phyloP scores from a whole-genome alignment of 495 filamentous ascomycete genomes.

The Cercophora newfieldiana region DNA sequence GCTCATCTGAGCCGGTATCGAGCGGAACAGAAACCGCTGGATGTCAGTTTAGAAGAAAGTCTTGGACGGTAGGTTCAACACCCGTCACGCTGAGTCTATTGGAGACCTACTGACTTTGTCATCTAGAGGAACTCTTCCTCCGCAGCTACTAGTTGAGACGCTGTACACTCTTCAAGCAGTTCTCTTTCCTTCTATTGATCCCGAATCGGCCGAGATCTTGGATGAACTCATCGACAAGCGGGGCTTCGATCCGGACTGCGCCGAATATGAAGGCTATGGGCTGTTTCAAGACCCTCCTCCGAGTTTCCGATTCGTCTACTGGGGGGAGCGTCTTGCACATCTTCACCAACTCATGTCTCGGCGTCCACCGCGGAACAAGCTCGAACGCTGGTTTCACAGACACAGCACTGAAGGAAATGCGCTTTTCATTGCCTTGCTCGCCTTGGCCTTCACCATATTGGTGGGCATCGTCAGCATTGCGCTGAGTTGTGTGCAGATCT shows the following conservation, averaged over 20 bases:
- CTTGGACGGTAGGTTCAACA: background rate
- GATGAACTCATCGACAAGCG: constrained; percentile 6
- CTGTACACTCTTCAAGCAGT: background rate
- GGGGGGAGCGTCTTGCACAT: constrained; percentile 1
- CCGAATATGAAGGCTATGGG: constrained; percentile 2
- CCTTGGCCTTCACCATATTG: background rate
- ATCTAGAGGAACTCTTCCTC: background rate
- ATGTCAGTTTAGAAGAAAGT: background rate
- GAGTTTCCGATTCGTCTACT: background rate
- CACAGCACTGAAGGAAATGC: constrained; percentile 5
- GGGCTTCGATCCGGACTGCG: background rate
- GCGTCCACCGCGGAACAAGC: background rate
- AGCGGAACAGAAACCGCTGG: background rate
- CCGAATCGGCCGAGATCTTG: background rate
- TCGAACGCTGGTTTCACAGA: constrained; percentile 3
- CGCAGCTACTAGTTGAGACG: background rate
- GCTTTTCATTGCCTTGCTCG: background rate
- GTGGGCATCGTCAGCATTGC: constrained; percentile 6
- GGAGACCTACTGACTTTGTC: background rate
- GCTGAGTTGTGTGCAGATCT: constrained; percentile 1
- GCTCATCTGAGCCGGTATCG: background rate
- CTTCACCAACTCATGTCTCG: constrained; percentile 5
- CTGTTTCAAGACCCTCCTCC: background rate
- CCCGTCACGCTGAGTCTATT: background rate
- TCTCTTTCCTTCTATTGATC: constrained; percentile 7